Base-by-base conservation (phyloP, 2,329 filamentous ascomycete genomes). In the Nannizziopsis arthrosporioides region DNA sequence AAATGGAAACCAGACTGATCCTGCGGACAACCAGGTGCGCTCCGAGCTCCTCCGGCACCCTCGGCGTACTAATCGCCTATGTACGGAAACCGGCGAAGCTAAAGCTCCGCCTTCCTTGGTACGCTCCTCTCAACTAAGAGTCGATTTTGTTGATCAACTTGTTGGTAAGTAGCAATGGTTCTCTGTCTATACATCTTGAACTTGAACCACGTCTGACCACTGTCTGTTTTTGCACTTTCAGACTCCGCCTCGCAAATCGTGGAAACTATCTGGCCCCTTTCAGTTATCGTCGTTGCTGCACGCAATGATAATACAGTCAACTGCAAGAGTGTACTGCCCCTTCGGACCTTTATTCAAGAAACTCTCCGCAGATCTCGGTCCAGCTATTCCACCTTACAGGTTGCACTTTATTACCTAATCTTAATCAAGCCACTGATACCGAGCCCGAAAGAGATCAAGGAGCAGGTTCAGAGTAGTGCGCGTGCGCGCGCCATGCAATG, bases 181-280 rank as follows among this genome's bases (percentile, higher is more conserved):
- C 14, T 55, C 55, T 68, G 67, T 63, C 54, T 56, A 53, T 56
- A 53, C 59, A 60, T 58, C 58, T 57, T 50, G 55, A 47, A 51
- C 22, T 42, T 47, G 45, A 36, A 48, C 49, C 18, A n/a, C 43
- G 38, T 56, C 62, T 65, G 59, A 66, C 55, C n/a, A 15, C 5
- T 40, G 6, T 34, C 31, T 44, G 1, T 14, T 12, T 36, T 48
- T 56, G 56, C 56, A 52, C 53, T 53, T 60, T 57, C 63, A 47
- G 90, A 95, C 79, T 94, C 90, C 59, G 92, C 92, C 46, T 92
- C 92, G 47, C 87, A 94, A 68, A 94, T 96, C 66, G 89, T 98
- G 43, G 88, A 95, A 72, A 85, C 85, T 47, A 94, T 98, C 61
- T 98, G 92, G 92, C 89, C 92, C 40, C 75, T 90, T 38, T 93